These are phyloP conservation scores for Colletotrichum horii DNA, from an alignment of 2,329 filamentous ascomycete species.

Conservation along the genomic window DNA sequence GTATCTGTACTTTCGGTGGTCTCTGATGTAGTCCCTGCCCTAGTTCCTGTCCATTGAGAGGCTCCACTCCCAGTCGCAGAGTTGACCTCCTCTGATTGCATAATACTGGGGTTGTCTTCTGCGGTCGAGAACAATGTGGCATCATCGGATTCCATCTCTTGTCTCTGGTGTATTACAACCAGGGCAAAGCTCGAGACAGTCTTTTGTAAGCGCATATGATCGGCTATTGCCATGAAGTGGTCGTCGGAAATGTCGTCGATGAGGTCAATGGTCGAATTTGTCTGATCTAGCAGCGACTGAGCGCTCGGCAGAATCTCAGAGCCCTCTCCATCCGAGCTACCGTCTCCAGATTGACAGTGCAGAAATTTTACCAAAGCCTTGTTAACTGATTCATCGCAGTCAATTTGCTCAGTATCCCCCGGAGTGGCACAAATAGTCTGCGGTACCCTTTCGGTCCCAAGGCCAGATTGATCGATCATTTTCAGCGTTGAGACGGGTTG, in stretches of 20 bases:
- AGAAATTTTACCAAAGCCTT: accelerated
- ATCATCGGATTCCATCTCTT: background rate
- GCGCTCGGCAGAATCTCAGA: accelerated
- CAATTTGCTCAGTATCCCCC: background rate
- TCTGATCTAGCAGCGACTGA: background rate
- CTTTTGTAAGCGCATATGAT: background rate
- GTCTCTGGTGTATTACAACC: too few species aligned
- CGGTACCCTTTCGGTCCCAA: accelerated
- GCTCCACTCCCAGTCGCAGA: too few species aligned
- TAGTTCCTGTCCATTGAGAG: too few species aligned
- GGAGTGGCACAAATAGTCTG: background rate
- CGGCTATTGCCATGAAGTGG: background rate
- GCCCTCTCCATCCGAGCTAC: background rate
- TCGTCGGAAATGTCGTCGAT: background rate
- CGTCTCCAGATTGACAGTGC: accelerated
- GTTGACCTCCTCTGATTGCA: too few species aligned
- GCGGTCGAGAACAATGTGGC: too few species aligned
- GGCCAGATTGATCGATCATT: background rate
- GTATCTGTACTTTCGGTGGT: too few species aligned
- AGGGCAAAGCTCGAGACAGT: background rate
- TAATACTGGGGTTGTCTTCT: background rate
- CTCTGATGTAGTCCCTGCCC: too few species aligned
- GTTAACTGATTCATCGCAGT: background rate
- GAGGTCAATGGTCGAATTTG: background rate
- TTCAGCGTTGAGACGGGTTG: accelerated